phyloP scores from a whole-genome alignment of 1,284 basidiomycete species.

The Pseudozyma sp. region DNA sequence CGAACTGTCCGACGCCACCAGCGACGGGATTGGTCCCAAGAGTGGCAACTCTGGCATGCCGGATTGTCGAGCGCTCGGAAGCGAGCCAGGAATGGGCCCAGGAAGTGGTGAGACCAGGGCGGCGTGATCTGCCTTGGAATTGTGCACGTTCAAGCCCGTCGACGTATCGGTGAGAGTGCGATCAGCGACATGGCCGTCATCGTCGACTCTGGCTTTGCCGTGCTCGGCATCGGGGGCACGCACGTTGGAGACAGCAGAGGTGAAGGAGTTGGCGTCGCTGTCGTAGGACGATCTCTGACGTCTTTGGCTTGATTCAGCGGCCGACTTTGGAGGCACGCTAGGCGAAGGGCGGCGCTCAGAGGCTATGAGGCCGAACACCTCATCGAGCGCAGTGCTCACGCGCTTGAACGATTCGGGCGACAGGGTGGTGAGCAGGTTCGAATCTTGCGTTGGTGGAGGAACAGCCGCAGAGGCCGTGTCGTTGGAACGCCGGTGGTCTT shows the following conservation, averaged over 20 bases:
- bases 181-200: slow-evolving; percentile 18
- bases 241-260: slow-evolving; percentile 46
- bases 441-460: slow-evolving; percentile 22
- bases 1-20: slow-evolving; percentile 16
- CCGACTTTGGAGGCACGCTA: not conserved
- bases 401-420: slow-evolving; percentile 61
- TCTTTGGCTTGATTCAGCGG: not conserved
- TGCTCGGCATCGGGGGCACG: slow-evolving; percentile 3
- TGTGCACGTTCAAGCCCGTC: slow-evolving; percentile 14
- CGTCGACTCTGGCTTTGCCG: not conserved
- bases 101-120: slow-evolving; percentile 13
- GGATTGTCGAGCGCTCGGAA: not conserved
- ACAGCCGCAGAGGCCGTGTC: slow-evolving; percentile 6
- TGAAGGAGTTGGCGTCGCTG: slow-evolving; percentile 52
- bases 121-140: slow-evolving; percentile 18
- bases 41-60: slow-evolving; percentile 5
- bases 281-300: slow-evolving; percentile 36
- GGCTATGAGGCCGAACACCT: slow-evolving; percentile 58
- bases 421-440: slow-evolving; percentile 45
- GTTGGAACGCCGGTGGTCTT: not conserved
- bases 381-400: slow-evolving; percentile 62
- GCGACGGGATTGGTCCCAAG: not conserved
- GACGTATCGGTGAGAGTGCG: slow-evolving; percentile 11
- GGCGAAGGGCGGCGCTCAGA: slow-evolving; percentile 22
- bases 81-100: slow-evolving; percentile 7